phyloP scores from a whole-genome alignment of 2,329 filamentous ascomycete genomes.

The Sporothrix inflata region DNA sequence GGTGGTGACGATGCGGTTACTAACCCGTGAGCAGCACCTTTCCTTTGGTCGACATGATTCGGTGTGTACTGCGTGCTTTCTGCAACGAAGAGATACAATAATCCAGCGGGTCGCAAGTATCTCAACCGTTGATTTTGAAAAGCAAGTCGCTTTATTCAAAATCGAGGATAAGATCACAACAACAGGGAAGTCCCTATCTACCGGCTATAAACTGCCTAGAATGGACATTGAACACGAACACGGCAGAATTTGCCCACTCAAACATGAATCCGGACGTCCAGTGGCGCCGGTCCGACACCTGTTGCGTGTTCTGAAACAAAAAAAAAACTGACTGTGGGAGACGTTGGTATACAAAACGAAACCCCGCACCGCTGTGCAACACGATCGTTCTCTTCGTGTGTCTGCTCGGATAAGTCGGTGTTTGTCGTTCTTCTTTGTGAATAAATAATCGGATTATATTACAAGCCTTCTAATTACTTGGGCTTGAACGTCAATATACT shows the following conservation, averaged over 20 bases:
- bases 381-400: not conserved
- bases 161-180: not conserved
- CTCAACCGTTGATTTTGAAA: not conserved
- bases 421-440: not conserved
- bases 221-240: not conserved
- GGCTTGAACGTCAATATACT: not conserved
- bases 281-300: slow-evolving; percentile 23
- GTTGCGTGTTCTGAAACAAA: not conserved
- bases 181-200: too few relatives aligned
- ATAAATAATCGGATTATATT: not conserved
- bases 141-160: not conserved
- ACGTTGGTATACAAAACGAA: not conserved
- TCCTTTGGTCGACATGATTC: slow-evolving; percentile 41
- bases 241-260: not conserved
- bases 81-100: not conserved
- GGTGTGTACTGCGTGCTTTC: not conserved
- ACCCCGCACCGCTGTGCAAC: not conserved
- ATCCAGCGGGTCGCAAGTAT: not conserved
- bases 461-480: too few relatives aligned
- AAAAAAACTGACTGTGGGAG: too few relatives aligned
- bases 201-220: not conserved
- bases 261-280: slow-evolving; percentile 26
- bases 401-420: not conserved
- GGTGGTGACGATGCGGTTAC: too few relatives aligned
- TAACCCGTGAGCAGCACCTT: slow-evolving; percentile 54